These are phyloP conservation scores for Prunus davidiana DNA, from an alignment of 306 rosid genomes.

Conservation along the genomic window DNA sequence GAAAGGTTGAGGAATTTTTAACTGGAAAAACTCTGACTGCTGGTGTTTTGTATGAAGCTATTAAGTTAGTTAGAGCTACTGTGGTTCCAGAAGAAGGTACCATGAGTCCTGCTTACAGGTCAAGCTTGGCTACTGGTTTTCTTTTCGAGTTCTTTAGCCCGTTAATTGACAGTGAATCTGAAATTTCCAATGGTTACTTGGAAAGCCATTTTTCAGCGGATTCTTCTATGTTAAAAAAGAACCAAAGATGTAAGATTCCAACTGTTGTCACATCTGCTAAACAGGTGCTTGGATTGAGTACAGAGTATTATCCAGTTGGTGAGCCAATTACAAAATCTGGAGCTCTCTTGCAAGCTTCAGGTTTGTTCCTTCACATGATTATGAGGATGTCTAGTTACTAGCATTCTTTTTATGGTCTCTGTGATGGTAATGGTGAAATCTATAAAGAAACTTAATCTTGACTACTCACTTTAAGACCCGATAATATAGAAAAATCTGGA, in stretches of 20 bases:
- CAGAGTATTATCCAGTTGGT: slow-evolving; percentile 66
- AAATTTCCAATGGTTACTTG: slow-evolving; percentile 22
- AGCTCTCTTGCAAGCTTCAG: slow-evolving; percentile 86
- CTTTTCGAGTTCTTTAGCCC: slow-evolving; percentile 70
- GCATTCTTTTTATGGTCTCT: not conserved
- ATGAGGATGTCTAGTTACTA: not conserved
- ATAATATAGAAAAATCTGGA: too few species aligned
- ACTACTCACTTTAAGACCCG: too few species aligned
- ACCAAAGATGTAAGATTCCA: slow-evolving; percentile 25
- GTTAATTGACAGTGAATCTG: slow-evolving; percentile 32
- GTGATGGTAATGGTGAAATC: not conserved
- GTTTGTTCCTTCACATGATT: slow-evolving; percentile 33
- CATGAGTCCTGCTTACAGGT: slow-evolving; percentile 47
- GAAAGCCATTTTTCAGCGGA: slow-evolving; percentile 9
- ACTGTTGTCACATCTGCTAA: slow-evolving; percentile 58
- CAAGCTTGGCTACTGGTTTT: slow-evolving; percentile 81
- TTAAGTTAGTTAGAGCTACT: slow-evolving; percentile 42
- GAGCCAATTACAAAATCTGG: slow-evolving; percentile 63
- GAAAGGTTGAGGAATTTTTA: slow-evolving; percentile 59
- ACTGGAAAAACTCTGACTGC: slow-evolving; percentile 51
- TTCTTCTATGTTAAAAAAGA: slow-evolving; percentile 25
- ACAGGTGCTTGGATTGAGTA: slow-evolving; percentile 50
- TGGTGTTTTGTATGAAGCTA: slow-evolving; percentile 53
- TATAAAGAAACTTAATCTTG: not conserved
- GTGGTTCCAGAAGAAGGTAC: slow-evolving; percentile 59